Base-by-base conservation (phyloP, 75 land plant genomes). In the Pinus albicaulis region DNA sequence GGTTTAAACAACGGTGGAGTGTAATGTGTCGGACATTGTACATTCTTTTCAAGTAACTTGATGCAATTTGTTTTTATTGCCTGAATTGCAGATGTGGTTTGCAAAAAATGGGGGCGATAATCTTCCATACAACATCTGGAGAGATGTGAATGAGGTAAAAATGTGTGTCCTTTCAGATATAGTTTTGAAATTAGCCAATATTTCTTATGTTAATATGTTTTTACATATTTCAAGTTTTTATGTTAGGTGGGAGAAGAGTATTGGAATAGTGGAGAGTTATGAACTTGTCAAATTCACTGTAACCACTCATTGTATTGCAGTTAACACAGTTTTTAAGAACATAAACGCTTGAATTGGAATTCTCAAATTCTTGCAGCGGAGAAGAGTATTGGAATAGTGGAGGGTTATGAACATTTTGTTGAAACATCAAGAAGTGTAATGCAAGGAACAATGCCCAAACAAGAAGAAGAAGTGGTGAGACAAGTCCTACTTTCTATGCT, bases 401-500 rank as follows among this genome's bases (percentile, higher is more conserved):
- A 82, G 64, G 94, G 95, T 24, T 95, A 95, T 75, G 99, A 96
- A 41, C 87, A 86, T 22, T 94, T 96, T 76, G 99, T 96, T 57
- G 98, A 94, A 56, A 87, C 88, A 34, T 96, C 99, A 44, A 94
- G 79, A 84, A 86, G 86, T 71, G 98, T 96, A 75, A 89, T 92
- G 89, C 80, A 88, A 52, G 99, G 99, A 15, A 82, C 95, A 75
- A 79, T 75, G 26, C 84, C 93, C 11, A 55, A 75, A 38, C 92
- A 96, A 72, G 95, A 96, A 82, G 92, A 96, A 76, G 82, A 92
- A 80, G 96, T 87, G 34, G 99, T 96, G 16, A 82, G 99, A 17
- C 85, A 91, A 76, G 99, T 96, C 53, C 86, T 96, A n/a, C 80
- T 96, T 72, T 96, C 99, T 56, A 92, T 94, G 87, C 87, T 96